Percentiles rank a stretch among this genome's conserved stretches.
phyloP scores from a whole-genome alignment of 768 basidiomycete species.

The Pholiota molesta region DNA sequence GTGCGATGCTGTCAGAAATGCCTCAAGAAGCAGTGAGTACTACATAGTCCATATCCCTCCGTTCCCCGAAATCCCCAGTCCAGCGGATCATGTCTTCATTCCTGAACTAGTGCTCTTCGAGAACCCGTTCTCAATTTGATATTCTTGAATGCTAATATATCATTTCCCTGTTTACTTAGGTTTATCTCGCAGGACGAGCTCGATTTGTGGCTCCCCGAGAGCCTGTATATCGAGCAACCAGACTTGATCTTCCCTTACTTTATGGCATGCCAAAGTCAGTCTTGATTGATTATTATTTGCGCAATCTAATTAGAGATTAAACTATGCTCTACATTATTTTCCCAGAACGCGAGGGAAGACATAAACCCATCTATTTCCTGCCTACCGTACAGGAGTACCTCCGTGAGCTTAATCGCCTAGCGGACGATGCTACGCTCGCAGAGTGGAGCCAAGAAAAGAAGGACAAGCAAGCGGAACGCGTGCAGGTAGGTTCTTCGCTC shows the following conservation, averaged over 20 bases:
- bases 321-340: background rate
- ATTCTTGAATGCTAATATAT: background rate
- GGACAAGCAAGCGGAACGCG: conserved; percentile 25
- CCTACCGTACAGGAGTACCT: conserved; percentile 28
- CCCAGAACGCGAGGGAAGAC: conserved; percentile 16
- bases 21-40: conserved; percentile 32
- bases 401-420: conserved; percentile 27
- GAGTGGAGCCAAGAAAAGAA: conserved; percentile 33
- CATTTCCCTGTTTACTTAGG: conserved; percentile 19
- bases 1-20: conserved; percentile 40
- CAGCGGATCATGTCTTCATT: background rate
- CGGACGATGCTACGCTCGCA: conserved; percentile 22
- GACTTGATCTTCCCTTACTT: conserved; percentile 35
- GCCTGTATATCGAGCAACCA: conserved; percentile 27
- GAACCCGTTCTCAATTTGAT: background rate
- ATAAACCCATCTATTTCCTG: conserved; percentile 27
- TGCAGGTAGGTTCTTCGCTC: conserved; percentile 25
- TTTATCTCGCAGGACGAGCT: conserved; percentile 34
- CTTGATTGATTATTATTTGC: background rate
- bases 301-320: no score
- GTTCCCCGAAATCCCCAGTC: background rate
- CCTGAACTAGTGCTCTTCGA: background rate
- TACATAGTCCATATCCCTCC: background rate
- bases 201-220: conserved; percentile 25
- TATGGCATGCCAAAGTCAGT: conserved; percentile 26